phyloP scores from a whole-genome alignment of 2,329 filamentous ascomycete genomes.

The Penicillium sp. region DNA sequence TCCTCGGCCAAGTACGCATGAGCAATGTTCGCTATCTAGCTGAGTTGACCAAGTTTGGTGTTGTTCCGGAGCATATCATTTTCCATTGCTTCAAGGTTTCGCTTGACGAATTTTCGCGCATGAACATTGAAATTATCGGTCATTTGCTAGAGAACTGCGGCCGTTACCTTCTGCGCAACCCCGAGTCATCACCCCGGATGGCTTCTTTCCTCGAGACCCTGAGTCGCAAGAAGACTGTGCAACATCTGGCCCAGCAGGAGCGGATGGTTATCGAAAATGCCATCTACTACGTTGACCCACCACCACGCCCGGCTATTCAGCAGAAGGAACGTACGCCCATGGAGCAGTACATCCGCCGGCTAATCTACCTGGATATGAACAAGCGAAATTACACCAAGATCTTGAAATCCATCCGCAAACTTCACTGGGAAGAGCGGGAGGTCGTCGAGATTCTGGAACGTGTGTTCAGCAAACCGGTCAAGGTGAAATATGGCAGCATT shows the following conservation, averaged over 20 bases:
- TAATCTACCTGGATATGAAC: slow-evolving; percentile 90
- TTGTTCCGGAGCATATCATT: slow-evolving; percentile 96
- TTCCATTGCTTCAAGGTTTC: slow-evolving; percentile 98
- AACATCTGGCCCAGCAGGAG: slow-evolving; percentile 93
- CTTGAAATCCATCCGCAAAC: slow-evolving; percentile 86
- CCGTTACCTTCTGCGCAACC: slow-evolving; percentile 86
- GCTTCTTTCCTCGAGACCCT: slow-evolving; percentile 88
- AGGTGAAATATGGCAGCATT: slow-evolving; percentile 97
- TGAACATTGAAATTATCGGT: slow-evolving; percentile 99
- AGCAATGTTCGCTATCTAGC: slow-evolving; percentile 97
- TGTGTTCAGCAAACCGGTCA: slow-evolving; percentile 92
- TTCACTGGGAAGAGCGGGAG: slow-evolving; percentile 96
- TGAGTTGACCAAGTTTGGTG: slow-evolving; percentile 95
- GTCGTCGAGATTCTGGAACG: slow-evolving; percentile 79
- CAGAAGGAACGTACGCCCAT: slow-evolving; percentile 95
- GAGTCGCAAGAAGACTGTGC: slow-evolving; percentile 91
- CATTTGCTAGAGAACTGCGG: slow-evolving; percentile 96
- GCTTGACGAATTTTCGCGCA: slow-evolving; percentile 93
- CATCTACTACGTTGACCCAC: slow-evolving; percentile 95
- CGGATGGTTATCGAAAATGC: slow-evolving; percentile 98
- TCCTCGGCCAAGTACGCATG: slow-evolving; percentile 87
- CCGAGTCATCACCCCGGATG: slow-evolving; percentile 92
- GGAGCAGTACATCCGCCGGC: slow-evolving; percentile 87
- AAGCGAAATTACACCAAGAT: slow-evolving; percentile 93
- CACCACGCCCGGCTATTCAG: slow-evolving; percentile 86